Conservation (phyloP, 148 eudicot genomes). For the Agrostemma githago region DNA sequence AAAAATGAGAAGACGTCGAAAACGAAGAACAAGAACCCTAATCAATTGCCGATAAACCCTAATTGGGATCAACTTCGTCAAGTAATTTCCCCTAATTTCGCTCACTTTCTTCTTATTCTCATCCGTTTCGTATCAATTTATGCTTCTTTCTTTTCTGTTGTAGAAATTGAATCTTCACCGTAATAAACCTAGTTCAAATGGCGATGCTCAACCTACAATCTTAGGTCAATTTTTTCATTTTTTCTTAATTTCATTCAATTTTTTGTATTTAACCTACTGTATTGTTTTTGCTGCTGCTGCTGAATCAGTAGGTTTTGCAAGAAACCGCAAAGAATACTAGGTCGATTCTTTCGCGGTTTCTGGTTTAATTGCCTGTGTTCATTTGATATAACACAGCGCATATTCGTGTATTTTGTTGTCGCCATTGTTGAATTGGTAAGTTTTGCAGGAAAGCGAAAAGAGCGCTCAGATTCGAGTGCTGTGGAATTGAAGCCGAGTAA, state of each 20-base stretch:
- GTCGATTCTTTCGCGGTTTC: slow-evolving; percentile 16
- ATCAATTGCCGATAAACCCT: slow-evolving; percentile 44
- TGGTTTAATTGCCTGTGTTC: neutral
- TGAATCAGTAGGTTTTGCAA: neutral
- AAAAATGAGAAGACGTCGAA: neutral
- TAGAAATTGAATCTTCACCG: slow-evolving; percentile 53
- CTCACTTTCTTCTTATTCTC: neutral
- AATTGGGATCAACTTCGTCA: slow-evolving; percentile 70
- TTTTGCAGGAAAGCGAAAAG: slow-evolving; percentile 67
- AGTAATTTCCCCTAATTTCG: slow-evolving; percentile 21
- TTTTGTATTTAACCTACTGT: neutral
- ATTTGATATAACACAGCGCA: neutral
- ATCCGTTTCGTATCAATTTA: neutral
- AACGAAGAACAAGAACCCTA: slow-evolving; percentile 31
- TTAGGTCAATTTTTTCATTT: slow-evolving; percentile 34
- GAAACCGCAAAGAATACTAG: slow-evolving; percentile 27
- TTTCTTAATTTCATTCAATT: neutral
- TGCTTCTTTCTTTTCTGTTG: slow-evolving; percentile 4
- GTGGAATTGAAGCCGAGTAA: slow-evolving; percentile 34
- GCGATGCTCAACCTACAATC: slow-evolving; percentile 20
- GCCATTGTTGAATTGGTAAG: neutral
- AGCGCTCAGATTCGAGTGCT: slow-evolving; percentile 33
- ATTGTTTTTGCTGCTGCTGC: neutral
- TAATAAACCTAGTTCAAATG: slow-evolving; percentile 25
- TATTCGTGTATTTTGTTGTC: slow-evolving; percentile 2